Percentiles rank a stretch among this genome's conserved stretches.
Evolutionary conservation across 2,329 filamentous ascomycete genomes (phyloP).

Genomic region (Cordyceps cateniannulata): DNA sequence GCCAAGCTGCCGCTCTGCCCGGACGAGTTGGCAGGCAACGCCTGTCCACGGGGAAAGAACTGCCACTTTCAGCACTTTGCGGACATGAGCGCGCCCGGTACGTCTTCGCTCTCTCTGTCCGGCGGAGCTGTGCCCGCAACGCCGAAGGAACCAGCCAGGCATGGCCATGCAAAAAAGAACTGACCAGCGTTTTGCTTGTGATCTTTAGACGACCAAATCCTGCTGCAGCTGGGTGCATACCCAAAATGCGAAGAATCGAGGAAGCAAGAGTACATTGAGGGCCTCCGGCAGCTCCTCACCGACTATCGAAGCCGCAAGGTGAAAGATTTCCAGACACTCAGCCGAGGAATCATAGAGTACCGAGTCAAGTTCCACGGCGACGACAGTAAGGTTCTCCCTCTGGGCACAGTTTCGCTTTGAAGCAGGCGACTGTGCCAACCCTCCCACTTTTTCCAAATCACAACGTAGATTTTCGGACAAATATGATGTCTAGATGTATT

Average conservation of each 20-base stretch:
- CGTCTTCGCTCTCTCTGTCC: conserved; percentile 25
- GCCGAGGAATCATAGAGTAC: conserved; percentile 60
- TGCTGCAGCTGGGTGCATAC: conserved; percentile 63
- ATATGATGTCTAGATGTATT: background rate
- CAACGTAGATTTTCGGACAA: background rate
- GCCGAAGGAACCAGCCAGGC: background rate
- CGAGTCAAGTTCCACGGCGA: conserved; percentile 59
- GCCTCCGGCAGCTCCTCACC: conserved; percentile 55
- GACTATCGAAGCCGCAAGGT: conserved; percentile 53
- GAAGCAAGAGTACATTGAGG: conserved; percentile 54
- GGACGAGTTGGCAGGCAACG: conserved; percentile 61
- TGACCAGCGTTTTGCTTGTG: conserved; percentile 35
- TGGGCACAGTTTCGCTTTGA: conserved; percentile 42
- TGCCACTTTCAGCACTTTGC: conserved; percentile 77
- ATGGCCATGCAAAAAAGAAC: conserved; percentile 36
- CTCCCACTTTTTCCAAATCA: background rate
- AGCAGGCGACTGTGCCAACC: background rate
- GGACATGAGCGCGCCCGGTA: conserved; percentile 32
- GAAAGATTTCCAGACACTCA: conserved; percentile 61
- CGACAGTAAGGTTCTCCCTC: conserved; percentile 53
- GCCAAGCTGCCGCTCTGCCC: conserved; percentile 67
- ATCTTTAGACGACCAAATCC: conserved; percentile 62
- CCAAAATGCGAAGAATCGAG: conserved; percentile 58
- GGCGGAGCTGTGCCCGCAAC: background rate
- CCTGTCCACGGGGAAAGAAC: conserved; percentile 62